These are phyloP conservation scores for Penicillium canariense DNA, from an alignment of 495 filamentous ascomycete species.

Conservation along the genomic window DNA sequence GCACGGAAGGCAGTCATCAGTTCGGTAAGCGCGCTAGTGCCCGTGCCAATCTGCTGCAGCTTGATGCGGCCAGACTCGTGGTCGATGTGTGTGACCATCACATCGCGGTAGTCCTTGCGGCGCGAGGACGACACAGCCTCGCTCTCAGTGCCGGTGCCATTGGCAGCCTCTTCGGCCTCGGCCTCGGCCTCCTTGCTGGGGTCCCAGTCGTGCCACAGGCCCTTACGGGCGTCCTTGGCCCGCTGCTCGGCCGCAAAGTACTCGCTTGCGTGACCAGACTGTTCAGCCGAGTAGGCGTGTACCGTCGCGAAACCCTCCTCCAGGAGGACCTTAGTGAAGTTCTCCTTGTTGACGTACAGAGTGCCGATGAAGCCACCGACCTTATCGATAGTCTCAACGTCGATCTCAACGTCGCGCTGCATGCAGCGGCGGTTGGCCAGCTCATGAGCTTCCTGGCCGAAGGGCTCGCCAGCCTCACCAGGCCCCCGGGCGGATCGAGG, in stretches of 20 bases:
- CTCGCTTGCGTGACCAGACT: constrained; percentile 83
- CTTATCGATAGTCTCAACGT: constrained; percentile 93
- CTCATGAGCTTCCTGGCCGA: constrained; percentile 91
- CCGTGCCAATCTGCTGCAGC: constrained; percentile 80
- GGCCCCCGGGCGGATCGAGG: constrained; percentile 80
- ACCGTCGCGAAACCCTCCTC: constrained; percentile 93
- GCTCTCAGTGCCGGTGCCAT: constrained; percentile 49
- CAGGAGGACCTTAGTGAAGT: constrained; percentile 88
- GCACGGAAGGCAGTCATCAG: constrained; percentile 85
- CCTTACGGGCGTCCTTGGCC: constrained; percentile 84
- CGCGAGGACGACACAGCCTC: constrained; percentile 47
- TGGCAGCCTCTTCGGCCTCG: constrained; percentile 40
- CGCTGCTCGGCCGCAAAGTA: constrained; percentile 81
- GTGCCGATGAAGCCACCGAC: constrained; percentile 96
- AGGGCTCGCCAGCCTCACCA: constrained; percentile 84
- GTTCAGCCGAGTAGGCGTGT: constrained; percentile 92
- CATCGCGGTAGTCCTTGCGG: constrained; percentile 85
- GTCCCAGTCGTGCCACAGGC: constrained; percentile 91
- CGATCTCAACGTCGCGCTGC: constrained; percentile 95
- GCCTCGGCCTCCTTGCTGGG: constrained; percentile 72
- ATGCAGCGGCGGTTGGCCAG: constrained; percentile 81
- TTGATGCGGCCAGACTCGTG: constrained; percentile 68
- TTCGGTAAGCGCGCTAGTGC: constrained; percentile 75
- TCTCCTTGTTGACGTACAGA: constrained; percentile 91
- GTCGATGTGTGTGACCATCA: constrained; percentile 87